These are phyloP conservation scores for Westerdykella aurantiaca DNA, from an alignment of 2,329 filamentous ascomycete genomes.

Conservation along the genomic window DNA sequence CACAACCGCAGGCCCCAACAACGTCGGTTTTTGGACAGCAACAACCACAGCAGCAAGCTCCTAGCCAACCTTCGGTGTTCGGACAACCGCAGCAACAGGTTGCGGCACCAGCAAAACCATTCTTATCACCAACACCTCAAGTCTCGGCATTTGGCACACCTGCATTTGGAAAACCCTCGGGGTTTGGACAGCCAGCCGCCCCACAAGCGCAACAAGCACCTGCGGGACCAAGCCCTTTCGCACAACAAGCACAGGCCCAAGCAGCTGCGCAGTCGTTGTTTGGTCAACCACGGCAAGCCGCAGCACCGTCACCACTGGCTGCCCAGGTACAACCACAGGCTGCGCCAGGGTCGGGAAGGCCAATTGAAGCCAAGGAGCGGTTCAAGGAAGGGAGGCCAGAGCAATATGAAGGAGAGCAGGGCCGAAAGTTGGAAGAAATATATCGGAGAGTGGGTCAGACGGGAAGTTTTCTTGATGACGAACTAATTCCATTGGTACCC, in stretches of 20 bases:
- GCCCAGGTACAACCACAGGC: slow-evolving; percentile 2
- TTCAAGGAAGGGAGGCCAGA: slow-evolving; percentile 57
- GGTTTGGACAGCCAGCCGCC: slow-evolving; percentile 11
- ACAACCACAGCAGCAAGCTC: slow-evolving; percentile 11
- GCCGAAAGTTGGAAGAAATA: slow-evolving; percentile 48
- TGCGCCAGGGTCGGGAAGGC: slow-evolving; percentile 39
- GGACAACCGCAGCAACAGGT: slow-evolving; percentile 13
- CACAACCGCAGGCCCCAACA: slow-evolving; percentile 8
- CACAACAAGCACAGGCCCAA: neutral
- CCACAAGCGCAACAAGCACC: neutral
- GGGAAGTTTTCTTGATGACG: slow-evolving; percentile 63
- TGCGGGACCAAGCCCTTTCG: neutral
- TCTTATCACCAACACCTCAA: slow-evolving; percentile 15
- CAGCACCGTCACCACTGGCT: slow-evolving; percentile 4
- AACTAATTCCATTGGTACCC: slow-evolving; percentile 68
- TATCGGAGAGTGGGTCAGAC: slow-evolving; percentile 61
- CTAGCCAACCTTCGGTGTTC: slow-evolving; percentile 15
- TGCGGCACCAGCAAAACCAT: slow-evolving; percentile 10
- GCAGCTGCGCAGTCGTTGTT: slow-evolving; percentile 47
- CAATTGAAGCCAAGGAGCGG: slow-evolving; percentile 35
- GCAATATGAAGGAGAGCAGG: slow-evolving; percentile 54
- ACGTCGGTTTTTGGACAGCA: neutral
- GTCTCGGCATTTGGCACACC: slow-evolving; percentile 28
- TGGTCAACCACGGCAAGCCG: slow-evolving; percentile 69
- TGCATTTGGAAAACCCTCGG: slow-evolving; percentile 30